These are phyloP conservation scores for Tolypocladium endophyticum DNA, from an alignment of 2,329 filamentous ascomycete genomes.

Conservation along the genomic window DNA sequence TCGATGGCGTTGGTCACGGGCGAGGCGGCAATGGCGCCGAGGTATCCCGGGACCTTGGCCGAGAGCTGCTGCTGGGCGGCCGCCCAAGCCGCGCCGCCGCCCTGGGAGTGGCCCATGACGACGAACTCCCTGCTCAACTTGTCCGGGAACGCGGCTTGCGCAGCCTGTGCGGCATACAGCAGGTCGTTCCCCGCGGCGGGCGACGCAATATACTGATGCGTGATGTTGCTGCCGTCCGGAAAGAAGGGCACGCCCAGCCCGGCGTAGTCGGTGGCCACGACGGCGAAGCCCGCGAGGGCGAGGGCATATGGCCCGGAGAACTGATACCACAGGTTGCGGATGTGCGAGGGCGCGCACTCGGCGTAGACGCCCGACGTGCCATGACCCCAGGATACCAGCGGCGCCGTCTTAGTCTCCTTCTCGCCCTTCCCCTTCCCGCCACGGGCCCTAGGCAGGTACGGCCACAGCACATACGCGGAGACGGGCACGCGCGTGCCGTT, in stretches of 20 bases:
- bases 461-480: constrained; percentile 40
- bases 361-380: constrained; percentile 30
- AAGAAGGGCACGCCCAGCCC: constrained; percentile 28
- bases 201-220: constrained; percentile 27
- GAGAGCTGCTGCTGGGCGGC: constrained; percentile 15
- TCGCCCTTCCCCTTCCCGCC: neutral
- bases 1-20: constrained; percentile 14
- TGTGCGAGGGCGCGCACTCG: constrained; percentile 27
- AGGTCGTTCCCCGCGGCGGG: constrained; percentile 31
- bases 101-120: constrained; percentile 35
- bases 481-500: constrained; percentile 35
- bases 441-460: constrained; percentile 15
- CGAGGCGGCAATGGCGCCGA: constrained; percentile 22
- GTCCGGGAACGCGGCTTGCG: constrained; percentile 26
- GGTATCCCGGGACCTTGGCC: constrained; percentile 21
- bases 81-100: constrained; percentile 31
- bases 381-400: constrained; percentile 31
- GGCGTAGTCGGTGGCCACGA: constrained; percentile 33
- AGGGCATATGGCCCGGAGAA: constrained; percentile 26
- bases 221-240: constrained; percentile 21
- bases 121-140: constrained; percentile 26
- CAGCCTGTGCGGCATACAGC: constrained; percentile 29
- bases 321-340: constrained; percentile 29
- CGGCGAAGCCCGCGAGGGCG: constrained; percentile 29
- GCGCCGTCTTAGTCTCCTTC: constrained; percentile 5